Conservation (phyloP, 225 moss, liverwort and hornwort species). For the Asterella californica region DNA sequence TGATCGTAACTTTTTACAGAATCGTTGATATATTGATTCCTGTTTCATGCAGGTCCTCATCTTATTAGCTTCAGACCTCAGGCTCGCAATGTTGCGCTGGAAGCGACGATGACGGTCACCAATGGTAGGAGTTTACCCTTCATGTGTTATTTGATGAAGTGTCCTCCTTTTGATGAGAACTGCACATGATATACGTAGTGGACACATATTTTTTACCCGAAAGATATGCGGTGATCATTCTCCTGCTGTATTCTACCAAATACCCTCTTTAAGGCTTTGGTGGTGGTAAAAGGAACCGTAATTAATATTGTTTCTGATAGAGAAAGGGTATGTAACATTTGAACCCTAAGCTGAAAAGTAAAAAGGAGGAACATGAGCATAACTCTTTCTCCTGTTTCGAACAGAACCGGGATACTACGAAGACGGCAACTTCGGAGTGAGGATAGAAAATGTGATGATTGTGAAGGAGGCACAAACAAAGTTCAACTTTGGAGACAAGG, state of each 20-base stretch:
- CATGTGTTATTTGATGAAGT: too few species aligned
- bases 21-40: background rate
- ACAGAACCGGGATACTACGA: conserved; percentile 85
- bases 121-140: conserved; percentile 45
- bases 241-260: background rate
- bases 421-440: conserved; percentile 80
- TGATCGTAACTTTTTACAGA: background rate
- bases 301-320: background rate
- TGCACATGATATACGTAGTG: background rate
- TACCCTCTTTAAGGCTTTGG: background rate
- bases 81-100: conserved; percentile 77
- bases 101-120: conserved; percentile 80
- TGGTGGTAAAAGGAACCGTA: background rate
- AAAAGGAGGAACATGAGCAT: background rate
- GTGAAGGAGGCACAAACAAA: conserved; percentile 68
- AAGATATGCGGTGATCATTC: background rate
- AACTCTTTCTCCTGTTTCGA: background rate
- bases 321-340: background rate
- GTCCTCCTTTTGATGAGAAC: background rate
- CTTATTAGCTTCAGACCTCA: conserved; percentile 87
- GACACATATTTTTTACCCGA: background rate
- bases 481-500: conserved; percentile 76
- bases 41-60: conserved; percentile 53
- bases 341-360: background rate
- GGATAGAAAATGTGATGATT: conserved; percentile 80